A percentile compares a stretch with the other conserved stretches of the same genome.
Evolutionary conservation across 352 stramenopile genomes (phyloP).

Genomic region (Phytophthora megakarya): DNA sequence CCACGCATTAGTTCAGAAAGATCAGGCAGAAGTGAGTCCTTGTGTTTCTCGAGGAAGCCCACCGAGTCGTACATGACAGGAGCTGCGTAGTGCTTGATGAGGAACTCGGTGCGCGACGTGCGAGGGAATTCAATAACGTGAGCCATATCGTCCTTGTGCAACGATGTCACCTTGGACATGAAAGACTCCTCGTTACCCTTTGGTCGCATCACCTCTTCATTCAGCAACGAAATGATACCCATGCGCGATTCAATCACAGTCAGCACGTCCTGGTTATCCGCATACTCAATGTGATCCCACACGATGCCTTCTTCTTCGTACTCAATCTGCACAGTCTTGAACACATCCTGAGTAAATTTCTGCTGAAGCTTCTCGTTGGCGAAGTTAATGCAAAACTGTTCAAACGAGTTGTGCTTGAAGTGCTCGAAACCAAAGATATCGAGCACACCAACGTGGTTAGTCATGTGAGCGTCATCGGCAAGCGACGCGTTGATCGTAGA

Average conservation of each 20-base stretch:
- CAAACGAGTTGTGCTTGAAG: slow-evolving; percentile 96
- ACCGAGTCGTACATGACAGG: slow-evolving; percentile 93
- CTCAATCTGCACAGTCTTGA: slow-evolving; percentile 94
- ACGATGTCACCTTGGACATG: slow-evolving; percentile 81
- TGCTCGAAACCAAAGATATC: slow-evolving; percentile 99
- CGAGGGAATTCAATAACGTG: slow-evolving; percentile 86
- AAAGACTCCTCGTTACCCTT: slow-evolving; percentile 88
- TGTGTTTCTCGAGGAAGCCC: slow-evolving; percentile 97
- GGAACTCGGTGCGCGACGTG: slow-evolving; percentile 91
- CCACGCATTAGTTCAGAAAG: slow-evolving; percentile 89
- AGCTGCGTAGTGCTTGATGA: slow-evolving; percentile 95
- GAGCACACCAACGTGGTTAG: slow-evolving; percentile 93
- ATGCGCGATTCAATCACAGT: slow-evolving; percentile 87
- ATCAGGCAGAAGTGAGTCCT: slow-evolving; percentile 94
- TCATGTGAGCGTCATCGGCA: slow-evolving; percentile 75
- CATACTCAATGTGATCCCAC: slow-evolving; percentile 92
- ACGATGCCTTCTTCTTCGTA: slow-evolving; percentile 95
- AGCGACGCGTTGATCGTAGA: slow-evolving; percentile 92
- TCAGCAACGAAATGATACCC: slow-evolving; percentile 90
- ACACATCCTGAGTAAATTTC: slow-evolving; percentile 91
- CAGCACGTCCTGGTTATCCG: slow-evolving; percentile 90
- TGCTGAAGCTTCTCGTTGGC: slow-evolving; percentile 94
- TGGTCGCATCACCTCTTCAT: slow-evolving; percentile 90
- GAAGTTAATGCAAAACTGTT: slow-evolving; percentile 95
- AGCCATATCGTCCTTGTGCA: slow-evolving; percentile 87